These are phyloP conservation scores for Fusarium continuum DNA, from an alignment of 2,329 filamentous ascomycete species.

Conservation along the genomic window DNA sequence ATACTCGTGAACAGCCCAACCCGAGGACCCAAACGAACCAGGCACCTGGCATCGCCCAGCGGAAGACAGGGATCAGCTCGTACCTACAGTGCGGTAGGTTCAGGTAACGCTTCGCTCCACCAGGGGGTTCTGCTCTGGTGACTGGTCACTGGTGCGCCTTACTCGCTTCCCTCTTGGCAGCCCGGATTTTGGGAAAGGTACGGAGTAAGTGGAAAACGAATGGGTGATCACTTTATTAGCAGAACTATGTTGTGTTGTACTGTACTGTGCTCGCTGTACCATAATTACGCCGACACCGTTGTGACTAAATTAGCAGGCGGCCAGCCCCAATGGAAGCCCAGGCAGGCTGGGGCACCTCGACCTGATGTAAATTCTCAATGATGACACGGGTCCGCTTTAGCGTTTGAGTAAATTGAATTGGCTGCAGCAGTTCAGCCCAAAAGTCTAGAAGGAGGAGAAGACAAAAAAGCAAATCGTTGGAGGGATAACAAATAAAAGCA, in stretches of 20 bases:
- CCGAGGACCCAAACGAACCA: neutral
- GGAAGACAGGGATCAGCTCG: neutral
- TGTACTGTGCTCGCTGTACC: neutral
- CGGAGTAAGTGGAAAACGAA: constrained; percentile 4
- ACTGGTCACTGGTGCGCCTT: constrained; percentile 8
- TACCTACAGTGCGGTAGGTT: neutral
- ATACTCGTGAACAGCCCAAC: constrained; percentile 16
- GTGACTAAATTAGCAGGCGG: constrained; percentile 13
- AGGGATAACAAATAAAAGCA: constrained; percentile 12
- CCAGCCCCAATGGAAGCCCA: neutral
- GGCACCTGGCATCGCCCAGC: neutral
- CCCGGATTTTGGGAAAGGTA: constrained; percentile 4
- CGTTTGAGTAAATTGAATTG: constrained; percentile 13
- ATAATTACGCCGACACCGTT: constrained; percentile 16
- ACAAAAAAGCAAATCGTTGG: constrained; percentile 11
- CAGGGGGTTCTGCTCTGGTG: neutral
- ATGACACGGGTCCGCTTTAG: constrained; percentile 29
- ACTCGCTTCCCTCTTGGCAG: constrained; percentile 20
- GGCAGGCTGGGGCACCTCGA: neutral
- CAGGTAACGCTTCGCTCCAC: neutral
- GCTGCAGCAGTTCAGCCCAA: neutral
- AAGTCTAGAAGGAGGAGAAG: neutral
- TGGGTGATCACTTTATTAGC: constrained; percentile 6
- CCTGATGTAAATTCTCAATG: constrained; percentile 1
- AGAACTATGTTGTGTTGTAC: neutral